phyloP scores from a whole-genome alignment of 2,329 filamentous ascomycete species.

The Cordyceps cicadae region DNA sequence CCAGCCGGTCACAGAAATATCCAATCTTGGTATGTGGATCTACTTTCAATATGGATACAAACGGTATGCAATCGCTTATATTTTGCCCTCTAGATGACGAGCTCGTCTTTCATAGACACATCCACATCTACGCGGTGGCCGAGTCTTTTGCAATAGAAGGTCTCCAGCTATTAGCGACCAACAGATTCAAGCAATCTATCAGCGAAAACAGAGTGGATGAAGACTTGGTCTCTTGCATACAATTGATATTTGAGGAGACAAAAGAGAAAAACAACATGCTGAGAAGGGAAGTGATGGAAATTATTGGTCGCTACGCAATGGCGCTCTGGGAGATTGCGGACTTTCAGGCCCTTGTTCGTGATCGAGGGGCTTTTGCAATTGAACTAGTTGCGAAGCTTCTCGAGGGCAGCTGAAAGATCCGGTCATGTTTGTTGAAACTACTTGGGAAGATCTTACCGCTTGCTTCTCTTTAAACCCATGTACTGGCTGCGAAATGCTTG shows the following conservation, averaged over 20 bases:
- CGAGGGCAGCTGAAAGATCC: neutral
- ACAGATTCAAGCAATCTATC: neutral
- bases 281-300: neutral
- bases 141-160: neutral
- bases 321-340: neutral
- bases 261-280: neutral
- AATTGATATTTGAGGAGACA: neutral
- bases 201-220: neutral
- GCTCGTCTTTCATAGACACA: neutral
- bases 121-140: neutral
- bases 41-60: neutral
- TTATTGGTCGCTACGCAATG: neutral
- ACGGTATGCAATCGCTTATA: neutral
- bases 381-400: neutral
- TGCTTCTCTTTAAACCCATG: too few relatives aligned
- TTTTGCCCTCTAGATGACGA: neutral
- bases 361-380: neutral
- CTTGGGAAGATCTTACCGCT: too few relatives aligned
- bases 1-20: neutral
- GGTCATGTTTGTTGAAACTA: neutral
- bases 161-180: neutral
- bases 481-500: too few relatives aligned
- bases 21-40: neutral
- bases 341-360: neutral
- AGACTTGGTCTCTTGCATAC: neutral